Evolutionary conservation across 164 flowering plant species (phyloP).

Genomic region (Tetrastigma voinierianum): DNA sequence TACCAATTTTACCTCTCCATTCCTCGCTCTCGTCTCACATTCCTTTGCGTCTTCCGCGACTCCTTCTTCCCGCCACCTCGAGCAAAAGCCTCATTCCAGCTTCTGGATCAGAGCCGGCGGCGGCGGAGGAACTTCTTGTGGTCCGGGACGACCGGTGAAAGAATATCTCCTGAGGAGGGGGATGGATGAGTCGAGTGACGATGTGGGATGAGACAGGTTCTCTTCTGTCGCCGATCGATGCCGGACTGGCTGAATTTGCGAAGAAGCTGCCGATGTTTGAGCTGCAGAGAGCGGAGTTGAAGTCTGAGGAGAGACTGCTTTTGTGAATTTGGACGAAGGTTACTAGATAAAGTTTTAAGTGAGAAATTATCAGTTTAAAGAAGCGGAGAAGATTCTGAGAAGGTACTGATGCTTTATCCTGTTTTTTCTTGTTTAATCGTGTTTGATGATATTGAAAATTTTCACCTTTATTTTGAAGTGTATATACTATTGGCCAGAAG

Average conservation of each 20-base stretch:
- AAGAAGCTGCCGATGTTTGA: slow-evolving; percentile 83
- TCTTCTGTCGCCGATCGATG: slow-evolving; percentile 41
- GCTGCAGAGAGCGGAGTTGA: slow-evolving; percentile 52
- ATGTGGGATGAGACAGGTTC: neutral
- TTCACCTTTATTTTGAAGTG: slow-evolving; percentile 37
- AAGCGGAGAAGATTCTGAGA: slow-evolving; percentile 62
- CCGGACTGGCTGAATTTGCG: slow-evolving; percentile 52
- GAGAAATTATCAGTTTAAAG: slow-evolving; percentile 50
- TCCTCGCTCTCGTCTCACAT: slow-evolving; percentile 17
- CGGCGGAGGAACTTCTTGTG: slow-evolving; percentile 19
- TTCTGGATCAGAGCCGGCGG: slow-evolving; percentile 28
- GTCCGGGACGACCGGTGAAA: slow-evolving; percentile 69
- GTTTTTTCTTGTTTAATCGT: neutral
- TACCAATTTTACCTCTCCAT: slow-evolving; percentile 23
- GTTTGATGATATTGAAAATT: neutral
- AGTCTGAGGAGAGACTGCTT: slow-evolving; percentile 51
- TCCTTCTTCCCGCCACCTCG: slow-evolving; percentile 7
- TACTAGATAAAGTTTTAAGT: slow-evolving; percentile 58
- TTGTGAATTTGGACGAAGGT: slow-evolving; percentile 70
- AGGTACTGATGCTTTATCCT: slow-evolving; percentile 32
- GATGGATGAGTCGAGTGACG: slow-evolving; percentile 12
- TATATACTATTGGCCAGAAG: slow-evolving; percentile 73
- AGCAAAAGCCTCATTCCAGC: slow-evolving; percentile 11
- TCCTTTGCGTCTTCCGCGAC: slow-evolving; percentile 23
- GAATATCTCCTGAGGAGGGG: slow-evolving; percentile 36